Evolutionary conservation across 495 filamentous ascomycete species (phyloP).

Genomic region (Saxispiralis lemnorum): DNA sequence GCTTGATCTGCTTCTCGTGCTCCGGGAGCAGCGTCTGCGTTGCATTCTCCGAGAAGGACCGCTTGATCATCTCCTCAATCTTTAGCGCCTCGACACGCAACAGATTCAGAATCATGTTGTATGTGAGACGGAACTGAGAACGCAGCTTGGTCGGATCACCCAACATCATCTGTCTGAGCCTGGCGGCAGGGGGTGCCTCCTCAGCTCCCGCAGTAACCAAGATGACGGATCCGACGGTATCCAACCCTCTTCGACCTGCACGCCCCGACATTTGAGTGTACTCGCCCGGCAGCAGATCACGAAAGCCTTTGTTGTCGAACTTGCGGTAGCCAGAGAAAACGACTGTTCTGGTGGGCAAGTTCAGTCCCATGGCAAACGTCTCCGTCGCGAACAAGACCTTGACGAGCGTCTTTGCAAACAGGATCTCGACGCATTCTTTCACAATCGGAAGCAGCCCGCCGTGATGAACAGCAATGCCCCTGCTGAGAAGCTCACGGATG

Average conservation of each 20-base stretch:
- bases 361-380: slow-evolving; percentile 96
- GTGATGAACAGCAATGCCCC: slow-evolving; percentile 92
- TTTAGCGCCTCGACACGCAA: slow-evolving; percentile 90
- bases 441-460: slow-evolving; percentile 90
- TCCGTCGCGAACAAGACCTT: slow-evolving; percentile 96
- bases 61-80: slow-evolving; percentile 99
- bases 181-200: slow-evolving; percentile 69
- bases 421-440: slow-evolving; percentile 92
- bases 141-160: slow-evolving; percentile 87
- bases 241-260: slow-evolving; percentile 82
- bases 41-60: slow-evolving; percentile 96
- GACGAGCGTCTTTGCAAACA: slow-evolving; percentile 85
- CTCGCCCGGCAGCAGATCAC: slow-evolving; percentile 82
- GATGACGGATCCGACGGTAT: slow-evolving; percentile 83
- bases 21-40: slow-evolving; percentile 88
- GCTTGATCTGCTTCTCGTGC: slow-evolving; percentile 79
- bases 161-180: slow-evolving; percentile 81
- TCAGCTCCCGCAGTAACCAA: slow-evolving; percentile 67
- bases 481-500: slow-evolving; percentile 63
- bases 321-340: slow-evolving; percentile 96
- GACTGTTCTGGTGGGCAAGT: slow-evolving; percentile 86
- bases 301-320: slow-evolving; percentile 78
- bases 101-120: slow-evolving; percentile 98
- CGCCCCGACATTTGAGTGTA: slow-evolving; percentile 98
- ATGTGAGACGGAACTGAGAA: slow-evolving; percentile 91